These are phyloP conservation scores for Funneliformis geosporum DNA, from an alignment of 192 early-diverging fungal genomes.

Conservation along the genomic window DNA sequence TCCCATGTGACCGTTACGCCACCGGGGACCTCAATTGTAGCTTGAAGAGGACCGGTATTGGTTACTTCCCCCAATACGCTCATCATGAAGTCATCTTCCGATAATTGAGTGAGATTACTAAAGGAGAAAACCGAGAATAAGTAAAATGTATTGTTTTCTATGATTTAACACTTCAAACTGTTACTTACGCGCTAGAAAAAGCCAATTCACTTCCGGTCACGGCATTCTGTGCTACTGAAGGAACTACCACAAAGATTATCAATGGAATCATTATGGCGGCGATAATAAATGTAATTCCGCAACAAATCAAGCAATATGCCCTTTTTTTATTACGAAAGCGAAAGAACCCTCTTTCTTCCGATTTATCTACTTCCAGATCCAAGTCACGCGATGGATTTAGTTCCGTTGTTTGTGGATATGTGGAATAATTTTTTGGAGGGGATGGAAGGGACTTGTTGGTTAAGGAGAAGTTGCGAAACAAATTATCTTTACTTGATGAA, in stretches of 20 bases:
- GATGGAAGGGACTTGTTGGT: neutral
- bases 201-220: constrained; percentile 47
- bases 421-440: neutral
- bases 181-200: constrained; percentile 29
- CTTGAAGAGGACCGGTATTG: constrained; percentile 52
- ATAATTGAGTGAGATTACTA: neutral
- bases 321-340: constrained; percentile 11
- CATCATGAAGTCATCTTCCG: neutral
- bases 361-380: neutral
- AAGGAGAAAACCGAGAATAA: neutral
- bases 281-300: constrained; percentile 48
- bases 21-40: constrained; percentile 48
- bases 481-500: neutral
- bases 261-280: constrained; percentile 51
- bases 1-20: constrained; percentile 41
- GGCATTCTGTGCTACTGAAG: constrained; percentile 52
- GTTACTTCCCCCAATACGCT: constrained; percentile 31
- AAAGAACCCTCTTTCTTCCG: neutral
- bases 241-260: constrained; percentile 54
- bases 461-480: neutral
- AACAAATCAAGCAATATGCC: constrained; percentile 51
- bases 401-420: neutral
- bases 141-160: constrained; percentile 5
- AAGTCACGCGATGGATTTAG: neutral
- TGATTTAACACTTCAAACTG: neutral